Conservation (phyloP, 2,329 filamentous ascomycete genomes). For the Diaporthe vaccinii region DNA sequence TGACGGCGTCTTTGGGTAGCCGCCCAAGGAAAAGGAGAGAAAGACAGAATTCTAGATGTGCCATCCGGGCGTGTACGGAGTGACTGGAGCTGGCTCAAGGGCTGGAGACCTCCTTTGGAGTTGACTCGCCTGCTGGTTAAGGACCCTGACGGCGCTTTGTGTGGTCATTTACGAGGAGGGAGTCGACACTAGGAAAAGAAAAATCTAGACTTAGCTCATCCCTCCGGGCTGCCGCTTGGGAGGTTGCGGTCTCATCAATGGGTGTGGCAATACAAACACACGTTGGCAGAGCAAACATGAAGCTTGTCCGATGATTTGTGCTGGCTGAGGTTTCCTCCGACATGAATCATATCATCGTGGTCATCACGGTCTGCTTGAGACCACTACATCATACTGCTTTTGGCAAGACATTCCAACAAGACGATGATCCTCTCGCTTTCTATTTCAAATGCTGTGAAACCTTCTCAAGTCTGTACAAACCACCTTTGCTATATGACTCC, state of each 20-base stretch:
- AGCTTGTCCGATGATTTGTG: not conserved
- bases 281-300: not conserved
- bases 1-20: not conserved
- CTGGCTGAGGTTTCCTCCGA: not conserved
- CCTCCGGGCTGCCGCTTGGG: not conserved
- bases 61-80: not conserved
- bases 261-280: not conserved
- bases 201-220: too few species aligned
- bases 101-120: not conserved
- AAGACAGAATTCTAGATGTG: too few species aligned
- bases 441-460: not conserved
- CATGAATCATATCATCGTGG: too few species aligned
- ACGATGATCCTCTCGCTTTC: not conserved
- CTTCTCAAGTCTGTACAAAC: not conserved
- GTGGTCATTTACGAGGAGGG: not conserved
- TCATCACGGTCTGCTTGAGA: not conserved
- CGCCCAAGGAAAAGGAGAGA: too few species aligned
- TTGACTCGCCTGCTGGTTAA: not conserved
- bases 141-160: not conserved
- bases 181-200: too few species aligned
- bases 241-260: not conserved
- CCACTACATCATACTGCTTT: too few species aligned
- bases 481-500: not conserved
- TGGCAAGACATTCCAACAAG: not conserved
- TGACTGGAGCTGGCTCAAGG: not conserved